Conservation (phyloP, 1,284 basidiomycete species). For the Moesziomyces parantarcticus region DNA sequence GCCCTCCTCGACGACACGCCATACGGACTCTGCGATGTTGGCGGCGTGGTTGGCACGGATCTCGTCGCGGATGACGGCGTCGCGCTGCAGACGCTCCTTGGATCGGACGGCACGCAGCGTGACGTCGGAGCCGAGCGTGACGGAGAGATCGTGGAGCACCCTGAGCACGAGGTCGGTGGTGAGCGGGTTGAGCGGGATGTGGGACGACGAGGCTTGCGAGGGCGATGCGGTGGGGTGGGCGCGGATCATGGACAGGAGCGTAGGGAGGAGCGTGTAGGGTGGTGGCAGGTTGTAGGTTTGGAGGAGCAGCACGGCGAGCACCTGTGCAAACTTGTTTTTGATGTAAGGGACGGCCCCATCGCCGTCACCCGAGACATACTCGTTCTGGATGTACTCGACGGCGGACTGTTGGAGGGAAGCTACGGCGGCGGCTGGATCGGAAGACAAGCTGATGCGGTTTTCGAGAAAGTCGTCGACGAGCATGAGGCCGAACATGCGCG, state of each 20-base stretch:
- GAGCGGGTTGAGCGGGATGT: conserved; percentile 82
- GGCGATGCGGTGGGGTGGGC: conserved; percentile 68
- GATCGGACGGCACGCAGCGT: conserved; percentile 61
- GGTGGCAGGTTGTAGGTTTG: conserved; percentile 86
- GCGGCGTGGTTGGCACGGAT: conserved; percentile 74
- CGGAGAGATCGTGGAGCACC: conserved; percentile 64
- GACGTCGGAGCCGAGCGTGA: conserved; percentile 65
- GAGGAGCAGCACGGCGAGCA: conserved; percentile 92
- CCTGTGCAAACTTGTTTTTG: conserved; percentile 97
- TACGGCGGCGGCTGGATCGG: conserved; percentile 56
- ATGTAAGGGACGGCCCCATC: conserved; percentile 71
- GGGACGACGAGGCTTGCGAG: conserved; percentile 77
- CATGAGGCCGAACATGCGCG: conserved; percentile 84
- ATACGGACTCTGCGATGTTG: conserved; percentile 85
- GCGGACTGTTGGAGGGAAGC: conserved; percentile 62
- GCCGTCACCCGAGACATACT: conserved; percentile 59
- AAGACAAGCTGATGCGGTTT: conserved; percentile 70
- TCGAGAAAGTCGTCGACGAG: conserved; percentile 87
- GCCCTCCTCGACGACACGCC: conserved; percentile 83
- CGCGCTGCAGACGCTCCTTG: conserved; percentile 63
- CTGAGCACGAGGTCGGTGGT: conserved; percentile 75
- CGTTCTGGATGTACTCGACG: conserved; percentile 60
- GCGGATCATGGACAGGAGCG: conserved; percentile 65
- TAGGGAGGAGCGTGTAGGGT: conserved; percentile 79
- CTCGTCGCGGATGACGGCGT: conserved; percentile 65